Evolutionary conservation across 2,329 filamentous ascomycete genomes (phyloP).

Genomic region (Zalaria obscura): DNA sequence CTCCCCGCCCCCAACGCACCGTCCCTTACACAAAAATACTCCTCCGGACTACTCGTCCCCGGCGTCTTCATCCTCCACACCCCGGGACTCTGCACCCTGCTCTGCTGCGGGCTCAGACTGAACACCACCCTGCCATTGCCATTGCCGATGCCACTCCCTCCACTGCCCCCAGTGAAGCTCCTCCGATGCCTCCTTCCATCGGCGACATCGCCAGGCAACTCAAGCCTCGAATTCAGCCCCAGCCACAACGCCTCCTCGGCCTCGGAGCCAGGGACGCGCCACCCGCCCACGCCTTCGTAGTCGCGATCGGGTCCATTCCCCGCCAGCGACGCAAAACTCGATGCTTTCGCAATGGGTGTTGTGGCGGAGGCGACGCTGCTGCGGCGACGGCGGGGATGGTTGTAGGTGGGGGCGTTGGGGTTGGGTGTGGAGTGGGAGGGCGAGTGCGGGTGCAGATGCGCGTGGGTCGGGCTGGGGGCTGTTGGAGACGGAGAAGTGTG

Average conservation of each 20-base stretch:
- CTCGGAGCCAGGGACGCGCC: conserved; percentile 18
- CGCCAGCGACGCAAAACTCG: conserved; percentile 19
- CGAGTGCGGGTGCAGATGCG: conserved; percentile 9
- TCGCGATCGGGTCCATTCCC: conserved; percentile 18
- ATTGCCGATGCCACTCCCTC: conserved; percentile 9
- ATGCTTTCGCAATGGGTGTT: conserved; percentile 15
- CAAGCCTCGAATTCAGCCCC: conserved; percentile 26
- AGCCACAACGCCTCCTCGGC: conserved; percentile 31
- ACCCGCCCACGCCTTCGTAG: conserved; percentile 29
- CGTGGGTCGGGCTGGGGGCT: conserved; percentile 1
- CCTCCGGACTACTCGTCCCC: conserved; percentile 12
- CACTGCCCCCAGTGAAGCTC: conserved; percentile 8
- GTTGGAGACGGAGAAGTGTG: conserved; percentile 10
- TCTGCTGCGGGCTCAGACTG: conserved; percentile 5
- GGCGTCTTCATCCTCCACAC: conserved; percentile 4
- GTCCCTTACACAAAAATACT: conserved; percentile 11
- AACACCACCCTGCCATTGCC: conserved; percentile 15
- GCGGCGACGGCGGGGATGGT: conserved; percentile 5
- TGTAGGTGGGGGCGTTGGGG: conserved; percentile 10
- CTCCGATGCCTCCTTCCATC: conserved; percentile 3
- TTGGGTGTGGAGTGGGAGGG: conserved; percentile 12
- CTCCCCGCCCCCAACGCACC: neutral
- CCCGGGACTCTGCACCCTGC: neutral
- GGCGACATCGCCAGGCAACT: conserved; percentile 16
- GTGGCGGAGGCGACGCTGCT: conserved; percentile 2